Base-by-base conservation (phyloP, 768 basidiomycete genomes). In the Tulasnella calospora region DNA sequence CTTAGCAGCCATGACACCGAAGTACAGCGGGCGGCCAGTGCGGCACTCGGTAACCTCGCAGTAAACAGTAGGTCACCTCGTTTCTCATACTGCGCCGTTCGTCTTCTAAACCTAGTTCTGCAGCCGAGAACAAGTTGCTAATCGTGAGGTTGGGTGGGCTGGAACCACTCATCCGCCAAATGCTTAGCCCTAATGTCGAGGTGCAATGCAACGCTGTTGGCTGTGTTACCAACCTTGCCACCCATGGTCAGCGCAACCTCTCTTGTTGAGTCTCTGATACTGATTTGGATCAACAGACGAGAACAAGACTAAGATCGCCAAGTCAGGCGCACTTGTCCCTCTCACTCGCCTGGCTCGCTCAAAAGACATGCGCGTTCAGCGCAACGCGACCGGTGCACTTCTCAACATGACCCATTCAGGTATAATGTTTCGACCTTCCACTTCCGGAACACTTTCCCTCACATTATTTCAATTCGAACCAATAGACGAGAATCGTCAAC, bases 371-470 rank as follows among this genome's bases (percentile, higher is more conserved):
- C 90, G 98, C 15, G 98, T 99, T 4, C 98, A 99, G 85, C 89
- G 98, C 79, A 99, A 99, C 83, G 98, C 98, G 15, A 99, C 98
- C 1, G 98, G 98, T 10, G 98, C 98, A 55, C 86, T 99, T 78
- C 88, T 99, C 46, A 99, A 99, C 84, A 99, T 99, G 98, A 99
- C 98, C 46, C 98, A 99, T 86, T 98, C 96, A 35, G 96, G 96
- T 95, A 81, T 81, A 17, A 19, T 30, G 15, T 27, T 35, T 67
- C 61, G 88, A 80, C n/a, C 44, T 41, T 57, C 33, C 38, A 27
- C 35, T 71, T 21, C 44, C 8, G 27, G 69, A 73, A 44, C 23
- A 12, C 5, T 21, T 38, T 38, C 10, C 23, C n/a, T 38, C 27
- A 55, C 38, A 40, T 33, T 8, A 21, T 47, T 40, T 51, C 5